Evolutionary conservation across 78 protist species (phyloP).

Genomic region (Isochrysis galbana): DNA sequence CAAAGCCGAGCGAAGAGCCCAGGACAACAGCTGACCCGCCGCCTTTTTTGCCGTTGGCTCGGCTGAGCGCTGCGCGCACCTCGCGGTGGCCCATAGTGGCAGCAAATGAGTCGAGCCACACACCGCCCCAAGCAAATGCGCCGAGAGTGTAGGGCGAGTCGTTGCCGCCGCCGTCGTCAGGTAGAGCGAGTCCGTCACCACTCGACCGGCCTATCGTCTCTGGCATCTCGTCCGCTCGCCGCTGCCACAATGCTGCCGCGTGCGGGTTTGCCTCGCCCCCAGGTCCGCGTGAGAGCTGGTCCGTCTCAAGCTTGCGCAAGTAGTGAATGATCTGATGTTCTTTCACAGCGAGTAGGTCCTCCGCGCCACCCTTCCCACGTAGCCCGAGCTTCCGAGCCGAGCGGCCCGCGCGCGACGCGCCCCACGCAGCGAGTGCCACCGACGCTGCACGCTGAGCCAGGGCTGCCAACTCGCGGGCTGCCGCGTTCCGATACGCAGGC

Average conservation of each 20-base stretch:
- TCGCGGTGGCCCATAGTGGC: not conserved
- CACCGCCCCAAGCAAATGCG: conserved; percentile 31
- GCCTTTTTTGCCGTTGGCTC: not conserved
- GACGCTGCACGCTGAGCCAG: not conserved
- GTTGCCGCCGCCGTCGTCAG: not conserved
- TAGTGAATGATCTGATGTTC: not conserved
- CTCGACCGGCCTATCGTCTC: not conserved
- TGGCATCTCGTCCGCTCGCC: not conserved
- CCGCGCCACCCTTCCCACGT: not conserved
- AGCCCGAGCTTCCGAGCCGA: not conserved
- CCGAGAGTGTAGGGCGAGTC: not conserved
- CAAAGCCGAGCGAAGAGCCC: not conserved
- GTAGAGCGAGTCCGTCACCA: not conserved
- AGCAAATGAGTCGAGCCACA: not conserved
- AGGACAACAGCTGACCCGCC: not conserved
- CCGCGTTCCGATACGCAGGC: not conserved
- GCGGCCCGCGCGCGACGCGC: not conserved
- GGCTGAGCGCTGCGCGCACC: not conserved
- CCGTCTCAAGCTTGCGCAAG: not conserved
- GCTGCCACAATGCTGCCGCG: not conserved
- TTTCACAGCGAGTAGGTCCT: not conserved
- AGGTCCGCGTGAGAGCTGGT: not conserved
- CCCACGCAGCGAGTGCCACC: not conserved
- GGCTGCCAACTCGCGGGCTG: not conserved
- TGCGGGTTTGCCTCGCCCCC: not conserved